These are phyloP conservation scores for Cornus controversa DNA, from an alignment of 148 eudicot species.

Conservation along the genomic window DNA sequence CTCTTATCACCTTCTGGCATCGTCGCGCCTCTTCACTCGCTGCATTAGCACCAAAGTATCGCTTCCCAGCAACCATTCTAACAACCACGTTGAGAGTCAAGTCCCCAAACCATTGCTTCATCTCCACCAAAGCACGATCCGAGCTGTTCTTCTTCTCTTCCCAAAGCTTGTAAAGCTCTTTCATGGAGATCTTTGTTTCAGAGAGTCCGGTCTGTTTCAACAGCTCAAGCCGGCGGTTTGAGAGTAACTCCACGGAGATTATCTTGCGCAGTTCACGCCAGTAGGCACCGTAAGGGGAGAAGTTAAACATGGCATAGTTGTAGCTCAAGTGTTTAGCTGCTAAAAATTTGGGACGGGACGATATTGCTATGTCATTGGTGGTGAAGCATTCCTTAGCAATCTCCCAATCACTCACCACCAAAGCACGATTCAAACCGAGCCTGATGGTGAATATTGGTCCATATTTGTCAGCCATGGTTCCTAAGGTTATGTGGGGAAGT, in stretches of 20 bases:
- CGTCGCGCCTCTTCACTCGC: not conserved
- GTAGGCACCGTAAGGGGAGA: constrained; percentile 4
- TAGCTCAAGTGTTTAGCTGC: not conserved
- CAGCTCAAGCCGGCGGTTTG: constrained; percentile 1
- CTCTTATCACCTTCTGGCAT: not conserved
- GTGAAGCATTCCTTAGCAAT: constrained; percentile 15
- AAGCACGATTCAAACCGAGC: not conserved
- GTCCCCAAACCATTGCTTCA: constrained; percentile 4
- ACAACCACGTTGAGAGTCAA: not conserved
- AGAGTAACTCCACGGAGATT: constrained; percentile 3
- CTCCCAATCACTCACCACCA: constrained; percentile 17
- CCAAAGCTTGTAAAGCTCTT: no score
- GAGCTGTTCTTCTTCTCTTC: not conserved
- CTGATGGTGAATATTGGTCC: constrained; percentile 22
- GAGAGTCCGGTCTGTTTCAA: not conserved
- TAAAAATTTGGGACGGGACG: not conserved
- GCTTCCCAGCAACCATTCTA: not conserved
- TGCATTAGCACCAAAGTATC: not conserved
- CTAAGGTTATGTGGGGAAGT: constrained; percentile 15
- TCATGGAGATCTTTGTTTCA: not conserved
- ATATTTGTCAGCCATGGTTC: constrained; percentile 18
- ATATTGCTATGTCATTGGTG: not conserved
- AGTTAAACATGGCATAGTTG: constrained; percentile 4
- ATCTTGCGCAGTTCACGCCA: constrained; percentile 14
- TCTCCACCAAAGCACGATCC: not conserved